Evolutionary conservation across 2,329 filamentous ascomycete species (phyloP), one percentile per base, ranked within the genome.

Genomic region (Scortechinia acanthostroma): DNA sequence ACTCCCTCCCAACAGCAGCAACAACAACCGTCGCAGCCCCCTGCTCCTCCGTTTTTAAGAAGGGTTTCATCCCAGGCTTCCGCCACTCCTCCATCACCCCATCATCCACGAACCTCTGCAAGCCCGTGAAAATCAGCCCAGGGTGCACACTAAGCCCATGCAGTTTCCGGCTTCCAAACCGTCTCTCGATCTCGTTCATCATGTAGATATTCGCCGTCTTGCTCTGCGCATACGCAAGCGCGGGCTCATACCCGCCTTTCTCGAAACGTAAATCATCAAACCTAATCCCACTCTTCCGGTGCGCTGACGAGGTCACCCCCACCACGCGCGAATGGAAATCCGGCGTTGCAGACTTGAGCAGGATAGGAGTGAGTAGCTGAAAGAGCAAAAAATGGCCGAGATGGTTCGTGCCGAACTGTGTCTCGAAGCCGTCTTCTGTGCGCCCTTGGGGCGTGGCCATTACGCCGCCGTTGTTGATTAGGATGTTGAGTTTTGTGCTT

Each of bases 181-280:
- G 58, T 3, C 69, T 63, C 21, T 73, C 69, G 20, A 75, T 61
- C 45, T 69, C 58, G 48, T 67, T 70, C 10, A 69, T 62, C 49
- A 67, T 64, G 46, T 60, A 70, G 35, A 73, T 65, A 47, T 68
- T 70, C 5, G 70, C 69, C 0, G 61, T 60, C 50, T 74, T 74
- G 40, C 56, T 53, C 47, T 70, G 62, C 0, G 59, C 66, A 49
- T 74, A 74, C 2, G 64, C 58, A 2, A 48, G 21, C 48, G 51
- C 58, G 0, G 55, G 56, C 13, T 63, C 50, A 47, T 71, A 71
- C 2, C 44, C 50, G 16, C 51, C 56, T 19, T 57, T 49, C 20
- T 65, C 58, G 51, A 70, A 58, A 47, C 69, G 58, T 13, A 20
- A 43, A 25, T 60, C 51, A 37, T 67, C 47, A 0, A 47, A 47